Conservation (phyloP, 306 rosid genomes). For the Chamaecrista fasciculata region DNA sequence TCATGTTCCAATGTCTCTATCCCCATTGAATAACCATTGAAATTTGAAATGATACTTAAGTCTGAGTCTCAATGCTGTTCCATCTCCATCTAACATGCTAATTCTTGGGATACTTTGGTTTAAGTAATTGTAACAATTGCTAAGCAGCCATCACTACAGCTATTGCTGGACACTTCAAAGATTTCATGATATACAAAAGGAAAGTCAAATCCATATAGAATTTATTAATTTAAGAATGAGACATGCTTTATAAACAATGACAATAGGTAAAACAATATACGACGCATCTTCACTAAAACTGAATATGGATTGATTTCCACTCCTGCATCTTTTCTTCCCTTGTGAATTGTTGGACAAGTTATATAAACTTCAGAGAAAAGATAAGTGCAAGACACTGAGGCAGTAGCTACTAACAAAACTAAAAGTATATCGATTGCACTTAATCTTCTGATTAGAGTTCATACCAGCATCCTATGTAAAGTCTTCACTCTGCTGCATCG, state of each 20-base stretch:
- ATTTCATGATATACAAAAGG: neutral
- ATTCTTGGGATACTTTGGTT: neutral
- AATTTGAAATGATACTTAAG: constrained; percentile 63
- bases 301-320: neutral
- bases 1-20: too few relatives aligned
- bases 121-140: neutral
- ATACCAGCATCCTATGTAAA: constrained; percentile 49
- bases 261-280: neutral
- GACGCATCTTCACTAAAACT: neutral
- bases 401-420: neutral
- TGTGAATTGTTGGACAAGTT: neutral
- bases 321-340: neutral
- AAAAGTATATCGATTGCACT: constrained; percentile 1
- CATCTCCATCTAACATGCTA: too few relatives aligned
- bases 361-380: neutral
- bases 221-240: neutral
- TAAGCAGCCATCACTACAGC: constrained; percentile 23
- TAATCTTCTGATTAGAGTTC: constrained; percentile 33
- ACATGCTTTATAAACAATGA: neutral
- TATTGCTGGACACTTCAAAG: constrained; percentile 15
- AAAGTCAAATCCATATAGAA: neutral
- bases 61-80: too few relatives aligned
- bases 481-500: constrained; percentile 49
- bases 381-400: neutral
- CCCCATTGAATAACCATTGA: constrained; percentile 60